Base-by-base conservation (phyloP, 305 asterid genomes). In the Fraxinus angustifolia region DNA sequence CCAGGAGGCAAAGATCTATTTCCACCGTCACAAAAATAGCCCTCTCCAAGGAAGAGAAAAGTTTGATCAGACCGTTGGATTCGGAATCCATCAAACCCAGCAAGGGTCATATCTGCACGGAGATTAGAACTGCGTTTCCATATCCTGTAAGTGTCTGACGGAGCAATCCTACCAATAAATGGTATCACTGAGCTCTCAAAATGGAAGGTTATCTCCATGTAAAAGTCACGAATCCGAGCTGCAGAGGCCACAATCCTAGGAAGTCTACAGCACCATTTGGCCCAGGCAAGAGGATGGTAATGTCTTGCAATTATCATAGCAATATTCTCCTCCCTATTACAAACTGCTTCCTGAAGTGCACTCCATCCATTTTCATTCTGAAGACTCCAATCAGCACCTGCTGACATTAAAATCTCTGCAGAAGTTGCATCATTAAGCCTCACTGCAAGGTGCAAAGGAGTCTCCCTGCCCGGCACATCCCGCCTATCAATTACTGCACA, bases 341-440 rank as follows among this genome's bases (percentile, higher is more conserved):
- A 96, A 75, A 96, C 99, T 21, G 99, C 99, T 91, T 96, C 99
- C 87, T 96, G 99, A 60, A 96, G 97, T 16, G 99, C 98, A 88
- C 98, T 96, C 99, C 99, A 96, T n/a, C 99, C 99, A 53, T 91
- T 91, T 79, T 96, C 99, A 78, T 96, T 96, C 89, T 94, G 99
- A 70, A 96, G 97, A 85, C 99, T 96, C 99, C 99, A 96, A 85
- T 96, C 97, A 67, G 99, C 98, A 78, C 99, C 99, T 35, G 98
- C 97, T 30, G 98, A 91, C 99, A 96, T 96, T 87, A 96, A 90
- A 83, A 96, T 91, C 90, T 96, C 99, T 75, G 98, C 98, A 2
- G 98, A 91, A 40, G 82, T 73, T 4, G 96, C 86, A 75, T 96
- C 99, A 73, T 89, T 91, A 81, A 94, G 85, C 85, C 92, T 88